Base-by-base conservation (phyloP, 257 asterid genomes). In the Marsdenia floribunda region DNA sequence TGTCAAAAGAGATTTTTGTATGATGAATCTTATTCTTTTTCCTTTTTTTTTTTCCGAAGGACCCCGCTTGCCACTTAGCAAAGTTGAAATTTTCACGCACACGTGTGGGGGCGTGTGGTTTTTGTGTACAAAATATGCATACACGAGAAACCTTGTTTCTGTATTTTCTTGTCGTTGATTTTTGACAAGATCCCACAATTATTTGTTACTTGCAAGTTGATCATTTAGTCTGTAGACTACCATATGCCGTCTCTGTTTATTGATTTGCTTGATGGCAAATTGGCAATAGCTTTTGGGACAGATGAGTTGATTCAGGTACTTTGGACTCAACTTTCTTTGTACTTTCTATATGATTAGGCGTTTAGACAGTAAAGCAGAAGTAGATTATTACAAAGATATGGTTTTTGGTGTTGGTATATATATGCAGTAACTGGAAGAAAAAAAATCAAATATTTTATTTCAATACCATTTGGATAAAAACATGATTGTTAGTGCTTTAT, bases 1-100 rank as follows among this genome's bases (percentile, higher is more conserved):
- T 76, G 76, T 65, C 61, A 74, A 79, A 79, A 74, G 73, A 75
- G 57, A 35, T 58, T 16, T 33, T 5, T 76, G 53, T 79, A 44
- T 10, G 58, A 73, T 80, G 82, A 74, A 81, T 76, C 80, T 71
- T 81, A 76, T 82, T 85, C 88, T 75, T 82, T 80, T 50, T 26
- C 71, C 10, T 44, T 44, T 6, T 8, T 8, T 42, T 42, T 44
- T 44, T 44, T 8, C 1, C 12, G 6, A 58, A 71, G 72, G 84
- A 65, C 73, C 82, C 82, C 69, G 11, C 76, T 82, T 71, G 75
- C 76, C 86, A 83, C 82, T 83, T 59, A 40, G 68, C 77, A 76
- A 70, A 54, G 73, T 74, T 78, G 53, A 78, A 29, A 76, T 61
- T 60, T 76, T 75, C 78, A 53, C 44, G 19, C 75, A 74, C 75